Evolutionary conservation across 2,329 filamentous ascomycete species (phyloP).

Genomic region (Colletotrichum horii): DNA sequence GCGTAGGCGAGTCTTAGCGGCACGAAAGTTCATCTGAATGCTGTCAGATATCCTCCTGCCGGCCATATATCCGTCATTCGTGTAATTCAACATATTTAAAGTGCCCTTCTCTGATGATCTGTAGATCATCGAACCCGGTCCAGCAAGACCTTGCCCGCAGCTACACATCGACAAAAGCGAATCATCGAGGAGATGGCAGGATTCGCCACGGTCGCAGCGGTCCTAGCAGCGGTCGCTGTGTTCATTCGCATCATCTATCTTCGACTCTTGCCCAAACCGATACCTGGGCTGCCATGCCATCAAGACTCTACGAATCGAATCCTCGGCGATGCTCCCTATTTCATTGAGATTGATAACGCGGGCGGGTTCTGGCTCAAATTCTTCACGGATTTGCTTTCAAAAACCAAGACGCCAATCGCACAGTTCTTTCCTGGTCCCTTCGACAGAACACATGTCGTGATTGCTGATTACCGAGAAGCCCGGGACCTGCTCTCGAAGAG

Average conservation of each 20-base stretch:
- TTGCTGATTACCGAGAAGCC: background rate
- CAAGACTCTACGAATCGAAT: background rate
- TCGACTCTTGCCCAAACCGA: background rate
- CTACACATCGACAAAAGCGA: background rate
- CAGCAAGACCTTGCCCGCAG: background rate
- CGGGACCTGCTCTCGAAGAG: background rate
- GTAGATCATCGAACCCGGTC: background rate
- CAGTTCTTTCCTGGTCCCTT: background rate
- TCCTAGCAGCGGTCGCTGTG: background rate
- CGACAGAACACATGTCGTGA: background rate
- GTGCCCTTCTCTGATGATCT: background rate
- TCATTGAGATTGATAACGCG: background rate
- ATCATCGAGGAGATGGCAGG: background rate
- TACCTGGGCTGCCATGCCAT: background rate
- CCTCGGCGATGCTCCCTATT: background rate
- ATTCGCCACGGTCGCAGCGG: background rate
- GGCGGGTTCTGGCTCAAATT: background rate
- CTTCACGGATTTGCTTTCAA: background rate
- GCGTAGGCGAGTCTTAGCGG: background rate
- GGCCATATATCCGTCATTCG: background rate
- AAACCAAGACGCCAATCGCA: background rate
- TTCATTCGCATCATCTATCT: background rate
- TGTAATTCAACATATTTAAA: background rate
- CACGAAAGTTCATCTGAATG: background rate
- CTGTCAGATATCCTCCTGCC: background rate